phyloP scores from a whole-genome alignment of 768 basidiomycete species.

The Tylopilus plumbeoviolaceoides region DNA sequence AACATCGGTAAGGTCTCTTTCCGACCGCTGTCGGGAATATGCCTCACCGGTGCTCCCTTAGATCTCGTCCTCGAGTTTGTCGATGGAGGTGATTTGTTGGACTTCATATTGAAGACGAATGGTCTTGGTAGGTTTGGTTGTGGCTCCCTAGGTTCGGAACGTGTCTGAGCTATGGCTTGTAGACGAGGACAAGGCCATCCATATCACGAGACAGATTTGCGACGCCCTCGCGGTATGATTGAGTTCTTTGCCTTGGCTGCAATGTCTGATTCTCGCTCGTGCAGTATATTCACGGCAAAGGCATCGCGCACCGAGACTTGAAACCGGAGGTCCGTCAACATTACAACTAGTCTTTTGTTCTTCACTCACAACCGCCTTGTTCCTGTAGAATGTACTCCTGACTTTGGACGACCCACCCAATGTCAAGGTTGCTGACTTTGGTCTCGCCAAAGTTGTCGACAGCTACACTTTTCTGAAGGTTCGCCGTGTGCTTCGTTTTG shows the following conservation, averaged over 20 bases:
- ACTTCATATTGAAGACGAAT: slow-evolving; percentile 59
- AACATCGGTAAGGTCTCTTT: slow-evolving; percentile 47
- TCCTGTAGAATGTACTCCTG: slow-evolving; percentile 71
- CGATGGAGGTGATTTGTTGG: slow-evolving; percentile 85
- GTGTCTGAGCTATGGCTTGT: background rate
- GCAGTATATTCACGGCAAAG: slow-evolving; percentile 65
- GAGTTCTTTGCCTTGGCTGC: background rate
- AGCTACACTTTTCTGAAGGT: slow-evolving; percentile 74
- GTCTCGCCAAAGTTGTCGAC: slow-evolving; percentile 89
- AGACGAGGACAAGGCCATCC: slow-evolving; percentile 56
- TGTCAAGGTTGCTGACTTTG: slow-evolving; percentile 94
- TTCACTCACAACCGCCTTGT: background rate
- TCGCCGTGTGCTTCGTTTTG: slow-evolving; percentile 18
- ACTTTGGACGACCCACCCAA: slow-evolving; percentile 63
- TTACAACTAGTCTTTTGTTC: background rate
- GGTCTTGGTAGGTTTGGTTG: slow-evolving; percentile 53
- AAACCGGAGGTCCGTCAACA: slow-evolving; percentile 68
- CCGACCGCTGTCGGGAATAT: background rate
- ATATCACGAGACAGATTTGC: slow-evolving; percentile 82
- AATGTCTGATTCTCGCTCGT: slow-evolving; percentile 2
- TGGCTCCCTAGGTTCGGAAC: background rate
- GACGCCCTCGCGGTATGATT: slow-evolving; percentile 63
- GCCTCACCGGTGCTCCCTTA: slow-evolving; percentile 34
- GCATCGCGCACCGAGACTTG: slow-evolving; percentile 89
- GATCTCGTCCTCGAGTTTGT: slow-evolving; percentile 83